phyloP scores from a whole-genome alignment of 495 filamentous ascomycete species.

The Saxophila tyrrhenica region DNA sequence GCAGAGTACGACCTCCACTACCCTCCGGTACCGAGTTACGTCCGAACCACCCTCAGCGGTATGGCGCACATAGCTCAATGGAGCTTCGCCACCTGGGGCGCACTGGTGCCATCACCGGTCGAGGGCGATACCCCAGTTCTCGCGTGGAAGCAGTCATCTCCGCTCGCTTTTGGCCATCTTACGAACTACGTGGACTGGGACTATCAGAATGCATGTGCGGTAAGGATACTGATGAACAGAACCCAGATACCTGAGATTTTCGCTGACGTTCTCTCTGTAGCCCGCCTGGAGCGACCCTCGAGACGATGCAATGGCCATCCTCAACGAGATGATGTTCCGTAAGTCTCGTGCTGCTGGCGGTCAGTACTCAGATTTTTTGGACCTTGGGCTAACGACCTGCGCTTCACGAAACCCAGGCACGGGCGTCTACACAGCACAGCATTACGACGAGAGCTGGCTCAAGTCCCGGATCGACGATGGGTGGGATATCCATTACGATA shows the following conservation, averaged over 20 bases:
- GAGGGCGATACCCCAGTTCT: not conserved
- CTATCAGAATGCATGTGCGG: not conserved
- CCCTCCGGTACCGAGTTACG: not conserved
- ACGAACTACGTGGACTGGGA: not conserved
- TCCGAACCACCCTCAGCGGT: not conserved
- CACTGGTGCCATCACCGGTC: not conserved
- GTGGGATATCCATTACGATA: not conserved
- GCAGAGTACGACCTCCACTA: not conserved
- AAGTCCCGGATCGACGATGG: not conserved
- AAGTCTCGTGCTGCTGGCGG: too few species aligned
- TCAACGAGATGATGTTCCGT: conserved; percentile 1
- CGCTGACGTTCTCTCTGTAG: too few species aligned
- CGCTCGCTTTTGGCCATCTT: not conserved
- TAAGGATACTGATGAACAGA: too few species aligned
- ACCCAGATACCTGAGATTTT: too few species aligned
- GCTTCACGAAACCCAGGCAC: too few species aligned
- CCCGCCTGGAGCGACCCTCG: not conserved
- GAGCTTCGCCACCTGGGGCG: not conserved
- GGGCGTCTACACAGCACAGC: not conserved
- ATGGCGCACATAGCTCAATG: not conserved
- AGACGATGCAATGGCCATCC: not conserved
- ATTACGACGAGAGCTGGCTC: not conserved
- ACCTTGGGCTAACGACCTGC: too few species aligned
- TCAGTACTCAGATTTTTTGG: too few species aligned
- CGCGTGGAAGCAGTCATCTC: not conserved